Evolutionary conservation across 2,329 filamentous ascomycete genomes (phyloP), one percentile per base, ranked within the genome.

Genomic region (Xylariaceae sp.): DNA sequence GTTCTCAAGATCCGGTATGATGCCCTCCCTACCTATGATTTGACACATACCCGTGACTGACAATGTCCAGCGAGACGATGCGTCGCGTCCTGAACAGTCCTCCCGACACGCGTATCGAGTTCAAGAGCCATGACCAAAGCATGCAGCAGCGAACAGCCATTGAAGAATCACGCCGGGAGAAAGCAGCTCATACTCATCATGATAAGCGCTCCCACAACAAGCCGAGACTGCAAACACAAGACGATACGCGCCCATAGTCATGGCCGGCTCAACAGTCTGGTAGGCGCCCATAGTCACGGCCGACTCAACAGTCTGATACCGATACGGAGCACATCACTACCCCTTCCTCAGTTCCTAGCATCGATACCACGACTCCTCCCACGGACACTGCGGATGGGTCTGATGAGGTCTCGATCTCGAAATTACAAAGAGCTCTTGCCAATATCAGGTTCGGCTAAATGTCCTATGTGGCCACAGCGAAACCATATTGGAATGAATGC

Each of bases 71-170:
- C 46, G 89, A 98, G 65, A 94, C 83, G 21, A 88, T 96, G 72
- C 94, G 93, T 64, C 83, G 87, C 44, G 72, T 93, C 45, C 77
- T 98, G 36, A 75, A 77, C 46, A 85, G 95, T 56, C 90, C 90
- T 2, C 65, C 77, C 28, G 90, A 94, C 57, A 96, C 92, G 23
- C 84, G 83, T 53, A 82, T 98, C 39, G 80, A 92, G 49, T 98
- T 89, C 77, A 94, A 94, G 65, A 92, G 83, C 55, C 92, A 98
- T 59, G 89, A 95, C 55, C 86, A 90, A 44, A 94, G 87, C 60
- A 95, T 98, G 55, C 83, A 87, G 47, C 89, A 95, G 64, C 78
- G 88, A 47, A 84, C 82, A 19, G 85, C 85, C 14, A 88, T 94
- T 44, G 89, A 95, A 52, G 87, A 94, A 60, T 85, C 86, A 36